Evolutionary conservation across 257 asterid species (phyloP).

Genomic region (Solanum lycopersicoides): DNA sequence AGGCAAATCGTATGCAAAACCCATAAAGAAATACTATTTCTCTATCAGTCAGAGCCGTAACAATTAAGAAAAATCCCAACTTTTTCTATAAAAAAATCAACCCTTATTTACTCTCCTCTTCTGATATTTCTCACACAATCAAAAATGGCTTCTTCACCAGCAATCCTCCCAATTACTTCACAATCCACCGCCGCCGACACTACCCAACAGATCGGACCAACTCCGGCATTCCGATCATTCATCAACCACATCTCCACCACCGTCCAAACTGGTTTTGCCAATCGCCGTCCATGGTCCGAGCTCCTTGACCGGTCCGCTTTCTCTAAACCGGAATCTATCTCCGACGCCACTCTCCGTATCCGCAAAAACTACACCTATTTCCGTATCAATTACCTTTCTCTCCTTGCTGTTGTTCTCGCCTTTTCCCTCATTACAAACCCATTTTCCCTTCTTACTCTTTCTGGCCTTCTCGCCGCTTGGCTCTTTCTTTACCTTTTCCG

Average conservation of each 20-base stretch:
- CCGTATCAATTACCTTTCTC: conserved; percentile 54
- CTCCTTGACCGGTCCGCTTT: conserved; percentile 66
- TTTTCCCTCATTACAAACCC: conserved; percentile 64
- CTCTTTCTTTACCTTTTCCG: conserved; percentile 82
- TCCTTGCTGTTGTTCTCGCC: conserved; percentile 45
- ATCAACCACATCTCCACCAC: conserved; percentile 38
- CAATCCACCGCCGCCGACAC: neutral
- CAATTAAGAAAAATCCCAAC: neutral
- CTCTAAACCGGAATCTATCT: conserved; percentile 68
- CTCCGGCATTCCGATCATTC: conserved; percentile 42
- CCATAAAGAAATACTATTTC: neutral
- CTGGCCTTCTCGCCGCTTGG: conserved; percentile 76
- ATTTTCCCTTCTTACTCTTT: conserved; percentile 58
- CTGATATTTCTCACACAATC: neutral
- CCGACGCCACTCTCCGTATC: conserved; percentile 65
- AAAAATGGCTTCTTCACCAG: conserved; percentile 44
- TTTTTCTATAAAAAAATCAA: neutral
- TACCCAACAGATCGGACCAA: conserved; percentile 8
- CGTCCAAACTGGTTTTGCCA: conserved; percentile 47
- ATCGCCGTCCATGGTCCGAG: conserved; percentile 80
- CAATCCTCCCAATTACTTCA: conserved; percentile 52
- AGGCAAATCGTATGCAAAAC: neutral
- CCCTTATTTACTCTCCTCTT: neutral
- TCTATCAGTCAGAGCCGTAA: neutral
- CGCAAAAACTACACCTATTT: conserved; percentile 63